Evolutionary conservation across 371 early-diverging fungal species (phyloP).

Genomic region (Phascolomyces articulosus): DNA sequence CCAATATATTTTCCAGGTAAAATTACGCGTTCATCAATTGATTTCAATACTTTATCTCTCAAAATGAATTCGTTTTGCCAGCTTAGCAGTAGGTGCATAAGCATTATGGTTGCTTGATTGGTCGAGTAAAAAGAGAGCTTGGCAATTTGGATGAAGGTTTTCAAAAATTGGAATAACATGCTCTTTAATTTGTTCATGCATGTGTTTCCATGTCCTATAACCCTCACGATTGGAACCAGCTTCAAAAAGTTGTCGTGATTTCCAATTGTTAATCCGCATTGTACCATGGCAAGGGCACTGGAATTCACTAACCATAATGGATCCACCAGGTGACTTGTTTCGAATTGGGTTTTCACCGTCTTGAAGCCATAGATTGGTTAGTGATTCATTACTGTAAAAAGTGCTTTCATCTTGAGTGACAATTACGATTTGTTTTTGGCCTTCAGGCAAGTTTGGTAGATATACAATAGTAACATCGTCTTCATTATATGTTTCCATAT

Average conservation of each 20-base stretch:
- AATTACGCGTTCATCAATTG: background rate
- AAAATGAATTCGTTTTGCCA: background rate
- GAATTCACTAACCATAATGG: no score
- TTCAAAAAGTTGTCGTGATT: conserved; percentile 1
- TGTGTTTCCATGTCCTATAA: no score
- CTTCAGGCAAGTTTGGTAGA: background rate
- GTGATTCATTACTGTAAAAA: conserved; percentile 14
- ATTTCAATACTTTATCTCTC: background rate
- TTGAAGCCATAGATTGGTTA: background rate
- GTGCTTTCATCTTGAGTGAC: conserved; percentile 14
- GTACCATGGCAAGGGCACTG: conserved; percentile 10
- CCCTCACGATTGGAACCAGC: no score
- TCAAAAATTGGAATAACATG: conserved; percentile 11
- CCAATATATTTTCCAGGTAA: background rate
- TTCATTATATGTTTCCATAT: conserved; percentile 7
- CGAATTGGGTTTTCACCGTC: background rate
- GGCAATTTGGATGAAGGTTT: conserved; percentile 11
- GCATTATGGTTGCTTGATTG: conserved; percentile 7
- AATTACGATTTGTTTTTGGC: no score
- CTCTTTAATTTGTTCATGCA: no score
- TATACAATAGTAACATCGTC: background rate
- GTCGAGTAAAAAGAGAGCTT: conserved; percentile 10
- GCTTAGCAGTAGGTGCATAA: background rate
- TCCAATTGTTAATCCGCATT: background rate
- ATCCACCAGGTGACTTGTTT: background rate